phyloP scores from a whole-genome alignment of 2,329 filamentous ascomycete genomes.

The Claviceps sp. region DNA sequence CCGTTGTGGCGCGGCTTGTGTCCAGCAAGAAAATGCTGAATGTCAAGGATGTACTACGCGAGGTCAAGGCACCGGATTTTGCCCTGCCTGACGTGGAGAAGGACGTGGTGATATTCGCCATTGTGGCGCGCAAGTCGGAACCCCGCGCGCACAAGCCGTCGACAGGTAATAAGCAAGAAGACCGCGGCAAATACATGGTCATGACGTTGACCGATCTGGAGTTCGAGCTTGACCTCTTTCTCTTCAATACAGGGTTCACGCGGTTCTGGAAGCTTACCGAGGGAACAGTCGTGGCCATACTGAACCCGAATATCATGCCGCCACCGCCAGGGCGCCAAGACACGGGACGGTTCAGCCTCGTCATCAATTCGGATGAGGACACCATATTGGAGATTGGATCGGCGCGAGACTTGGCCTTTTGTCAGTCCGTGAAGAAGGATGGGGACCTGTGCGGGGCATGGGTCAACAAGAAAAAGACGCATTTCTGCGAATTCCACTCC shows the following conservation, averaged over 20 bases:
- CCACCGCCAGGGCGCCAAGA: constrained; percentile 62
- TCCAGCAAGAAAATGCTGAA: constrained; percentile 63
- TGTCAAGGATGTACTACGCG: constrained; percentile 67
- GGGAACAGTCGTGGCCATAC: constrained; percentile 81
- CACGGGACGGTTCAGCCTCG: constrained; percentile 73
- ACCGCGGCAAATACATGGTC: constrained; percentile 81
- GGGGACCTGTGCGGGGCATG: constrained; percentile 68
- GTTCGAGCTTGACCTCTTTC: constrained; percentile 81
- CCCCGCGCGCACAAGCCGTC: constrained; percentile 48
- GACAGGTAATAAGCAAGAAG: constrained; percentile 32
- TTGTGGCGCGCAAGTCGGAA: constrained; percentile 78
- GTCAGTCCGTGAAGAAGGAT: constrained; percentile 73
- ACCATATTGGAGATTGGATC: constrained; percentile 80
- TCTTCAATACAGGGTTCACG: constrained; percentile 83
- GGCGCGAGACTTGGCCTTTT: constrained; percentile 76
- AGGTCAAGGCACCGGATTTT: constrained; percentile 72
- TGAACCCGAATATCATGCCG: constrained; percentile 86
- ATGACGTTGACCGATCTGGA: constrained; percentile 77
- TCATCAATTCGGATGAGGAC: constrained; percentile 75
- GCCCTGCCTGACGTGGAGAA: constrained; percentile 69
- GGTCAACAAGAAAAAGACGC: constrained; percentile 78
- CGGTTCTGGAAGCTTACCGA: constrained; percentile 88
- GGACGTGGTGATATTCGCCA: constrained; percentile 79
- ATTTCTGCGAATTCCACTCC: constrained; percentile 88
- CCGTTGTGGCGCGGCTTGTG: constrained; percentile 64